Evolutionary conservation across 2,329 filamentous ascomycete genomes (phyloP).

Genomic region (Colletotrichum aenigma): DNA sequence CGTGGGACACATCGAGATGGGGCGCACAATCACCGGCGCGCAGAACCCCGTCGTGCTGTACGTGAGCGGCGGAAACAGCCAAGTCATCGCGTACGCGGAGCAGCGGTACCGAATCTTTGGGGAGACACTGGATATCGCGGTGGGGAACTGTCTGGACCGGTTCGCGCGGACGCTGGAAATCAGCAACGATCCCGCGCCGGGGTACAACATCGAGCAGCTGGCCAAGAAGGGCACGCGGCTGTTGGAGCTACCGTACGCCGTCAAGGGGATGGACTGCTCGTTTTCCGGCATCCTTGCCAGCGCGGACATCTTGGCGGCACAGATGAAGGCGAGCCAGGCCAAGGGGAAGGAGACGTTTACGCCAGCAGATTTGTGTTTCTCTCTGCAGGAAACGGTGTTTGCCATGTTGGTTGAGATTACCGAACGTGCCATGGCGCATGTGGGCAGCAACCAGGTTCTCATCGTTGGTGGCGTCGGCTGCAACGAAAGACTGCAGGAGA

Average conservation of each 20-base stretch:
- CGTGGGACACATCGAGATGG: conserved; percentile 99
- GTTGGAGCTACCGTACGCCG: conserved; percentile 89
- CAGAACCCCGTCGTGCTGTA: conserved; percentile 94
- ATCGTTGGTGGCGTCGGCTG: conserved; percentile 96
- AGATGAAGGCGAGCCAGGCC: conserved; percentile 56
- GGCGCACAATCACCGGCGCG: conserved; percentile 87
- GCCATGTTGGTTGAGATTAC: conserved; percentile 99
- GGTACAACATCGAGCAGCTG: conserved; percentile 97
- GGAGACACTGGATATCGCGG: conserved; percentile 95
- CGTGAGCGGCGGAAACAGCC: conserved; percentile 94
- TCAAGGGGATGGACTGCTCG: conserved; percentile 98
- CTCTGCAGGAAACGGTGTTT: conserved; percentile 91
- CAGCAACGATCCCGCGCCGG: conserved; percentile 93
- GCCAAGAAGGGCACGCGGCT: conserved; percentile 76
- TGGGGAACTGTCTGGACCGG: conserved; percentile 95
- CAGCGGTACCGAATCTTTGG: conserved; percentile 97
- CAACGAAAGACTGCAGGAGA: conserved; percentile 92
- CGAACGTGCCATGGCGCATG: conserved; percentile 97
- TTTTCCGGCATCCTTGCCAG: conserved; percentile 91
- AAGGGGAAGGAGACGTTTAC: conserved; percentile 67
- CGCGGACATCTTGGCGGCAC: conserved; percentile 79
- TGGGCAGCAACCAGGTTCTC: conserved; percentile 86
- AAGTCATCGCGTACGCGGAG: conserved; percentile 96
- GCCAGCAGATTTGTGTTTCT: conserved; percentile 88
- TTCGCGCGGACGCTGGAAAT: conserved; percentile 92